phyloP scores from a whole-genome alignment of 2,329 filamentous ascomycete species.

The Xylaria arbuscula region DNA sequence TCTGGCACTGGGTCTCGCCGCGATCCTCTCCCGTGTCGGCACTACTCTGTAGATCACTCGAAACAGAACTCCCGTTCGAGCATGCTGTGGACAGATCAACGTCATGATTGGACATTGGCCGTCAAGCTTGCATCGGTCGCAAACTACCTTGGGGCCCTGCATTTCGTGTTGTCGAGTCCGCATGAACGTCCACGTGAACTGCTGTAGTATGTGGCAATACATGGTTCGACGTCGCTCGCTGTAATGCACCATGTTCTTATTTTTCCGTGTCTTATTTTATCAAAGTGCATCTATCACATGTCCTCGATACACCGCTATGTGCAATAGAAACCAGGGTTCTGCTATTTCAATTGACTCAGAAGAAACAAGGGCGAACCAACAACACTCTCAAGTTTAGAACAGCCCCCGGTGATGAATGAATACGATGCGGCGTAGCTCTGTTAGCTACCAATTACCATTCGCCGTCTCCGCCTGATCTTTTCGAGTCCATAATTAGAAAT shows the following conservation, averaged over 20 bases:
- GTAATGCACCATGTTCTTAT: slow-evolving; percentile 39
- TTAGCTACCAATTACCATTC: not conserved
- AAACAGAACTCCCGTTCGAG: not conserved
- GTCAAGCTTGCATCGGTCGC: not conserved
- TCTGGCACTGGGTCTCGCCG: slow-evolving; percentile 4
- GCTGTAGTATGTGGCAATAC: slow-evolving; percentile 39
- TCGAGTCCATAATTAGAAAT: slow-evolving; percentile 3
- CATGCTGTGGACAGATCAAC: not conserved
- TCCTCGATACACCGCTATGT: not conserved
- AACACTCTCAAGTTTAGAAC: not conserved
- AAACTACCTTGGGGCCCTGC: slow-evolving; percentile 22
- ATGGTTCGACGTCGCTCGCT: slow-evolving; percentile 39
- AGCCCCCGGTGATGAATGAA: not conserved
- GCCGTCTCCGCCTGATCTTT: not conserved
- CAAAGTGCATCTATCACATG: not conserved
- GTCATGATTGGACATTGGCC: slow-evolving; percentile 24
- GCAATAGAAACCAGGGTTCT: not conserved
- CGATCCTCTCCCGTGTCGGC: slow-evolving; percentile 27
- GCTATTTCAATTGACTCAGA: not conserved
- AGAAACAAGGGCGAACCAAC: not conserved
- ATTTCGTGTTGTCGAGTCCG: slow-evolving; percentile 30
- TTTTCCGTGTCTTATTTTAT: not conserved
- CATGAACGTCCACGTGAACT: slow-evolving; percentile 45
- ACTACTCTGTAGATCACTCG: slow-evolving; percentile 17
- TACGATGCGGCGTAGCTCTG: not conserved